Base-by-base conservation (phyloP, 163 green algal genomes). In the Volvox carteri region DNA sequence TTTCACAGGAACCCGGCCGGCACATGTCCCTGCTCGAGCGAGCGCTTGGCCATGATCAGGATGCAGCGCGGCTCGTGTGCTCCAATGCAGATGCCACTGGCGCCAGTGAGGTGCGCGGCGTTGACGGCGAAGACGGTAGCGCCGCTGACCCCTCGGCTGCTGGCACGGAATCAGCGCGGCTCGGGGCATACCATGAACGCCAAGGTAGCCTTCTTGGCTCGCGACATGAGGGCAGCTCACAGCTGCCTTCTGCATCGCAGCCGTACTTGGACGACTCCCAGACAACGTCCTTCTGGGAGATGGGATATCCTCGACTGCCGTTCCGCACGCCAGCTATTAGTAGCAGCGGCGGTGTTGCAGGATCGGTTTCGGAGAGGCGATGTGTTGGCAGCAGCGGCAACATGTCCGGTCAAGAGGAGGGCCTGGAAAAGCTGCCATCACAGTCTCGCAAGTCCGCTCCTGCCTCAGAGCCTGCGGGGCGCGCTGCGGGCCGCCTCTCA, bases 1-100 rank as follows among this genome's bases (percentile, higher is more conserved):
- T 75, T 12, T 75, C 65, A 14, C 65, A 30, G 65, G 65, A 75
- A 33, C 46, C 65, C 3, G 42, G 65, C 44, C 74, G 60, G 30
- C 65, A 54, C 18, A n/a, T 78, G 4, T 37, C 58, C 33, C 33
- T 87, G 37, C 74, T 87, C 37, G 65, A 78, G 46, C 21, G 33
- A 33, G 80, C 58, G 44, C n/a, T 78, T 41, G 62, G 62, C 28
- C 54, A 65, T 65, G 54, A 65, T 19, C 7, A 30, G 28, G 8
- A 65, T 65, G 54, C 54, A 19, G 7, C 54, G 8, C 54, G 54
- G 54, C 54, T 23, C 54, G n/a, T n/a, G n/a, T n/a, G n/a, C n/a
- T 65, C 28, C 54, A 19, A 23, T 65, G 54, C 28, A 4, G 54
- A 65, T 11, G 8, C 19, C 54, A 12, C 19, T 65, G 28, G 54